A percentile compares a stretch with the other conserved stretches of the same genome.
phyloP scores from a whole-genome alignment of 2,329 filamentous ascomycete species.

The Bipolaris victoriae region DNA sequence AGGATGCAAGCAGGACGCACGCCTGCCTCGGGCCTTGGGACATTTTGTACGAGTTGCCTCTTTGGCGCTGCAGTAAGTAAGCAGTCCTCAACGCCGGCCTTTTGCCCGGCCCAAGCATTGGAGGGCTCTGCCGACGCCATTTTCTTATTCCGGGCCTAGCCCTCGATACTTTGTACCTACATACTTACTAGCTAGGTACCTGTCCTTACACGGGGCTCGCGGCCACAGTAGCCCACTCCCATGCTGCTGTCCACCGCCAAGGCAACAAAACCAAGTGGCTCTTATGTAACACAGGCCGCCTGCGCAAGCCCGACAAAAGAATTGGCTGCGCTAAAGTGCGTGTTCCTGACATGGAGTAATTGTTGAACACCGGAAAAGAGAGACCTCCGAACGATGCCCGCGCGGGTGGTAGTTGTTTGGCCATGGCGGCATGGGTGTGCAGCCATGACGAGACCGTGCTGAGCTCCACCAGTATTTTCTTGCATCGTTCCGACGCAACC shows the following conservation, averaged over 20 bases:
- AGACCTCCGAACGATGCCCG: conserved; percentile 14
- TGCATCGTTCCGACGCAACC: conserved; percentile 26
- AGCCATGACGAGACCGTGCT: conserved; percentile 18
- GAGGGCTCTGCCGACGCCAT: conserved; percentile 9
- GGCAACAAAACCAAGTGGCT: neutral
- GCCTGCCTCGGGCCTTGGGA: neutral
- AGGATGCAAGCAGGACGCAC: neutral
- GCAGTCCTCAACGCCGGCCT: neutral
- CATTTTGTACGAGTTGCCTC: neutral
- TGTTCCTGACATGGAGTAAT: conserved; percentile 1
- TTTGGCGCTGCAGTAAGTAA: neutral
- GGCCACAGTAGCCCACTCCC: neutral
- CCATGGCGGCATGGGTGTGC: conserved; percentile 6
- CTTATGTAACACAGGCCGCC: neutral
- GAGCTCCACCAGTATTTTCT: conserved; percentile 37
- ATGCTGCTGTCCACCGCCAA: neutral
- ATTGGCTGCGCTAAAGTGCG: neutral
- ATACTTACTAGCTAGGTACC: no score
- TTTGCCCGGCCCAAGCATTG: neutral
- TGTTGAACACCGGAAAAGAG: conserved; percentile 12
- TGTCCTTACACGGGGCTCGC: no score
- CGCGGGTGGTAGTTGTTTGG: conserved; percentile 10
- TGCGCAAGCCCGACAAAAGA: neutral
- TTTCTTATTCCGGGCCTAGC: conserved; percentile 5
- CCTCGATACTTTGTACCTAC: neutral